phyloP scores from a whole-genome alignment of 139 green algal genomes.

The Closterium sp. region DNA sequence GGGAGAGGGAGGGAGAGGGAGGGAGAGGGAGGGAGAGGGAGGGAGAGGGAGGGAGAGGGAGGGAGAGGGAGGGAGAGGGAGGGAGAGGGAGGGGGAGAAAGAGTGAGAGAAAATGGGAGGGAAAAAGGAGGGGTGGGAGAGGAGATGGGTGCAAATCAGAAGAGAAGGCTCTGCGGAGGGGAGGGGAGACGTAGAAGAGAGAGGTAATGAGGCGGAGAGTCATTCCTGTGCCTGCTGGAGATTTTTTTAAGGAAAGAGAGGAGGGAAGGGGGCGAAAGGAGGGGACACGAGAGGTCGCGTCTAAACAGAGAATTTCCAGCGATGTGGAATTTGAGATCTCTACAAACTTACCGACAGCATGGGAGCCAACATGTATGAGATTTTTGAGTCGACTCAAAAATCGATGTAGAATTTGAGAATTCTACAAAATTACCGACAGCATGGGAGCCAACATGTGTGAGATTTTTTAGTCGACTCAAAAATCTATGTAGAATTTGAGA shows the following conservation, averaged over 20 bases:
- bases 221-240: too few species aligned
- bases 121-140: neutral
- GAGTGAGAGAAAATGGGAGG: neutral
- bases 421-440: too few species aligned
- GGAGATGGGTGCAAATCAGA: neutral
- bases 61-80: conserved; percentile 73
- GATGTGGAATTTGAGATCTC: too few species aligned
- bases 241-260: neutral
- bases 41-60: conserved; percentile 83
- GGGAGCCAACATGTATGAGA: too few species aligned
- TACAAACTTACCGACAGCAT: too few species aligned
- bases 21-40: conserved; percentile 79
- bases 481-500: too few species aligned
- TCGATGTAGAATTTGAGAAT: too few species aligned
- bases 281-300: too few species aligned
- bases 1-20: conserved; percentile 70
- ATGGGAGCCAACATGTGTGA: too few species aligned
- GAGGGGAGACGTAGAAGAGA: conserved; percentile 74
- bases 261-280: neutral
- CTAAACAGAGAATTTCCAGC: too few species aligned
- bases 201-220: neutral
- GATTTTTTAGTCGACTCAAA: neutral
- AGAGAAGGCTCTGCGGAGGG: conserved; percentile 50
- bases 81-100: conserved; percentile 75
- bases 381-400: neutral